Conservation (phyloP, 2,329 filamentous ascomycete species). For the Coniochaeta hoffmannii region DNA sequence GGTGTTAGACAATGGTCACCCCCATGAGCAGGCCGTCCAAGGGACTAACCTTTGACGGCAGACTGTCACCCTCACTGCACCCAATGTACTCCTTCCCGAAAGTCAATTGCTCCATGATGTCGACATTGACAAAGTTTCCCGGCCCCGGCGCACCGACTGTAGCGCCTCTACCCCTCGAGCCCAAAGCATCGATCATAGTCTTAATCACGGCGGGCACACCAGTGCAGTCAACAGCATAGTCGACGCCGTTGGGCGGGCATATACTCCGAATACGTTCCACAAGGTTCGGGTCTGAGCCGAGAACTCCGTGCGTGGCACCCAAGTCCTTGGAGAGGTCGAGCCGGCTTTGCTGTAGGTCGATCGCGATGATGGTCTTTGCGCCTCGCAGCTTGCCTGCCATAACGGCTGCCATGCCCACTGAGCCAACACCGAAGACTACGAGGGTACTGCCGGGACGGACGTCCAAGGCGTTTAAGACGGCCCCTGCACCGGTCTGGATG, state of each 20-base stretch:
- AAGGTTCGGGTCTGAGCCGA: conserved; percentile 15
- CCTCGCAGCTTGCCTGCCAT: conserved; percentile 22
- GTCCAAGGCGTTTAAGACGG: conserved; percentile 23
- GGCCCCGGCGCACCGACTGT: conserved; percentile 19
- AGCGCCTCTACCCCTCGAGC: conserved; percentile 16
- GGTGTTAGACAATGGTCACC: not conserved
- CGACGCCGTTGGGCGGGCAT: conserved; percentile 16
- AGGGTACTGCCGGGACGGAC: conserved; percentile 18
- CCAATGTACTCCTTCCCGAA: conserved; percentile 20
- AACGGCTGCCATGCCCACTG: conserved; percentile 25
- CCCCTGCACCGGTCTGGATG: conserved; percentile 27
- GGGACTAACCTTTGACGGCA: conserved; percentile 15
- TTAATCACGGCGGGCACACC: conserved; percentile 29
- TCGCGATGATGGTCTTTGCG: conserved; percentile 20
- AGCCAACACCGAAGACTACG: conserved; percentile 25
- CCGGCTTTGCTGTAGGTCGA: conserved; percentile 19
- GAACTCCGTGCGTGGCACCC: conserved; percentile 25
- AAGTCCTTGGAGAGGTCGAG: conserved; percentile 21
- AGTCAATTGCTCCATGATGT: conserved; percentile 18
- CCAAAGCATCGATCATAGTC: conserved; percentile 38
- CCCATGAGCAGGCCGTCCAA: not conserved
- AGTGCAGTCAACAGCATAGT: conserved; percentile 25
- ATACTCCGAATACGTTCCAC: conserved; percentile 19
- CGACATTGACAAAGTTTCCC: conserved; percentile 12
- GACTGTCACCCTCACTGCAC: conserved; percentile 19